Conservation (phyloP, 805 yeast genomes). For the Metschnikowia aberdeeniae region DNA sequence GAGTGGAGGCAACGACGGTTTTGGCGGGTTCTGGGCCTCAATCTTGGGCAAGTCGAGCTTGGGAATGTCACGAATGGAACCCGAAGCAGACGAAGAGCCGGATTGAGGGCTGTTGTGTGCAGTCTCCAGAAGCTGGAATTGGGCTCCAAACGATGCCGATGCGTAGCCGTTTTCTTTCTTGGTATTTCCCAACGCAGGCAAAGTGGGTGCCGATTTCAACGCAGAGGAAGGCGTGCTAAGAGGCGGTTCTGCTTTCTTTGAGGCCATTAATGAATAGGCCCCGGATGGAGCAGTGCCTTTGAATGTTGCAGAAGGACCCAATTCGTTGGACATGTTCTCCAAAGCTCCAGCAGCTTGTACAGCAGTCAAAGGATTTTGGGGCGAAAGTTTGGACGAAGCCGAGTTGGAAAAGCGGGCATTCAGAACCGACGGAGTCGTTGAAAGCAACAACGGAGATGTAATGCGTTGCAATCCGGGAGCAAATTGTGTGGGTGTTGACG, state of each 20-base stretch:
- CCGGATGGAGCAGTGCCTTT: constrained; percentile 18
- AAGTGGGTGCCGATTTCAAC: constrained; percentile 25
- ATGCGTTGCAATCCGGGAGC: constrained; percentile 61
- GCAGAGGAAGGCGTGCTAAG: constrained; percentile 39
- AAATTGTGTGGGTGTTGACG: constrained; percentile 67
- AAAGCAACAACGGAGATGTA: constrained; percentile 60
- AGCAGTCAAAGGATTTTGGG: constrained; percentile 18
- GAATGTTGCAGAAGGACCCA: constrained; percentile 43
- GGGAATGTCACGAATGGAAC: background rate
- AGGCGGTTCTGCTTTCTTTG: constrained; percentile 8
- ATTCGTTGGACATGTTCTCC: constrained; percentile 41
- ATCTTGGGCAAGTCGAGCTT: constrained; percentile 3
- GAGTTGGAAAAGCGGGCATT: constrained; percentile 30
- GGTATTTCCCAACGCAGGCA: constrained; percentile 28
- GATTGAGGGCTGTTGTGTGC: background rate
- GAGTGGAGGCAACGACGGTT: constrained; percentile 18
- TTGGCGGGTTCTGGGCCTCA: constrained; percentile 9
- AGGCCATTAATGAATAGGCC: constrained; percentile 30
- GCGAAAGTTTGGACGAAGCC: constrained; percentile 10
- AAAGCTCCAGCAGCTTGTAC: constrained; percentile 43
- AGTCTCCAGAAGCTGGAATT: constrained; percentile 24
- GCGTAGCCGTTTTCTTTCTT: constrained; percentile 19
- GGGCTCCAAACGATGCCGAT: constrained; percentile 48
- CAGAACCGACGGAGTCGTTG: constrained; percentile 45
- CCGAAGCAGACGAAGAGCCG: background rate